Evolutionary conservation across 371 early-diverging fungal genomes (phyloP).

Genomic region (Mortierella sp.): DNA sequence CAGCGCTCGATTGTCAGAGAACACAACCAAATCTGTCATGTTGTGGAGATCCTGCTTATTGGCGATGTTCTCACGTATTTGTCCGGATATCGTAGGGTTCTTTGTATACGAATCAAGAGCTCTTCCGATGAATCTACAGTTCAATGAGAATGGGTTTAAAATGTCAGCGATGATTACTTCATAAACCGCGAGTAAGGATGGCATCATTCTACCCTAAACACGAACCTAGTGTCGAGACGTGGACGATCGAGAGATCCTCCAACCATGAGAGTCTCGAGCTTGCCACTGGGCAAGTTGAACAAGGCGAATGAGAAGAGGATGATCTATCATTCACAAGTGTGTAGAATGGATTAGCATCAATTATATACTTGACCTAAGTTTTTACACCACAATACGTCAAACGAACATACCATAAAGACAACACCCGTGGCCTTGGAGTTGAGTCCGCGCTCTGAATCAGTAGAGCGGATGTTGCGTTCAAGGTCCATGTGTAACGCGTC

Average conservation of each 20-base stretch:
- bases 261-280: slow-evolving; percentile 62
- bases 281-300: slow-evolving; percentile 66
- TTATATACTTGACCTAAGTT: neutral
- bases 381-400: neutral
- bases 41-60: slow-evolving; percentile 35
- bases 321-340: slow-evolving; percentile 52
- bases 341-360: slow-evolving; percentile 6
- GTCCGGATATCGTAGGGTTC: slow-evolving; percentile 51
- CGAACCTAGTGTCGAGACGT: slow-evolving; percentile 18
- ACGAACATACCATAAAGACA: slow-evolving; percentile 72
- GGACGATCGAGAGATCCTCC: slow-evolving; percentile 58
- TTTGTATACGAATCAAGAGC: slow-evolving; percentile 47
- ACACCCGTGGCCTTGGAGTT: slow-evolving; percentile 64
- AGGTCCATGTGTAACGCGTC: slow-evolving; percentile 40
- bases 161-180: too few species aligned
- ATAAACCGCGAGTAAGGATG: too few species aligned
- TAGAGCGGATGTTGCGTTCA: slow-evolving; percentile 37
- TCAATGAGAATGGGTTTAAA: too few species aligned
- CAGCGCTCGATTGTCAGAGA: slow-evolving; percentile 48
- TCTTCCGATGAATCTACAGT: slow-evolving; percentile 40
- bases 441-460: slow-evolving; percentile 46
- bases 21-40: slow-evolving; percentile 51
- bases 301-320: slow-evolving; percentile 71
- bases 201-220: neutral
- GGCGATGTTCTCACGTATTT: slow-evolving; percentile 23